Evolutionary conservation across 1,284 basidiomycete species (phyloP).

Genomic region (Mycena citricolor): DNA sequence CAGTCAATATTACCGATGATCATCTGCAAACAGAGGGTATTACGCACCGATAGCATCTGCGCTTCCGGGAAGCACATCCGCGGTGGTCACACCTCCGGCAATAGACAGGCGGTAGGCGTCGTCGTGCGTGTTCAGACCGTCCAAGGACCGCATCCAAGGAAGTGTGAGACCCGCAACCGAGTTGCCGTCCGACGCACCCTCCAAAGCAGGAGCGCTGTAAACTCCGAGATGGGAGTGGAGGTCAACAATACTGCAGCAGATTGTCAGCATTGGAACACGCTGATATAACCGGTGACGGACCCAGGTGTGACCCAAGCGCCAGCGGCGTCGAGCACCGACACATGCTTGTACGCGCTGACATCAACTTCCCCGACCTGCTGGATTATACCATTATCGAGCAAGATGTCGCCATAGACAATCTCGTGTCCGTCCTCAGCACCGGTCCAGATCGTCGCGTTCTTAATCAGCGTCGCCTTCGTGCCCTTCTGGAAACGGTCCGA

Average conservation of each 20-base stretch:
- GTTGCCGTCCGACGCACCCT: slow-evolving; percentile 54
- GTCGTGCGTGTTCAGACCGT: slow-evolving; percentile 52
- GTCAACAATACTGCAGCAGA: slow-evolving; percentile 56
- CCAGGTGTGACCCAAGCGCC: slow-evolving; percentile 69
- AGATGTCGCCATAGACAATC: slow-evolving; percentile 57
- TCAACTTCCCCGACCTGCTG: slow-evolving; percentile 49
- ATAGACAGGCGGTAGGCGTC: slow-evolving; percentile 45
- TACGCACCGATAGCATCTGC: slow-evolving; percentile 57
- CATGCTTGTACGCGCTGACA: slow-evolving; percentile 19
- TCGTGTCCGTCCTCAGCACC: slow-evolving; percentile 65
- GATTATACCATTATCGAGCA: slow-evolving; percentile 58
- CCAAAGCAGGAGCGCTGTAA: slow-evolving; percentile 52
- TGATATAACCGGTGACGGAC: slow-evolving; percentile 26
- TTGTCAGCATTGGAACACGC: background rate
- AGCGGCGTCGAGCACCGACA: slow-evolving; percentile 40
- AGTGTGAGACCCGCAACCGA: slow-evolving; percentile 42
- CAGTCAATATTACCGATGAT: slow-evolving; percentile 22
- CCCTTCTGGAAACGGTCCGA: slow-evolving; percentile 72
- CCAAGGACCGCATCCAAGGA: slow-evolving; percentile 52
- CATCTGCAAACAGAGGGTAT: background rate
- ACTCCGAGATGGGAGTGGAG: slow-evolving; percentile 79
- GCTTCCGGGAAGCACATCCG: slow-evolving; percentile 47
- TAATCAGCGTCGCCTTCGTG: slow-evolving; percentile 65
- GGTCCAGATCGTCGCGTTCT: slow-evolving; percentile 86
- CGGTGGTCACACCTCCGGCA: slow-evolving; percentile 48